These are phyloP conservation scores for Houttuynia cordata DNA, from an alignment of 164 flowering plant species.

Conservation along the genomic window DNA sequence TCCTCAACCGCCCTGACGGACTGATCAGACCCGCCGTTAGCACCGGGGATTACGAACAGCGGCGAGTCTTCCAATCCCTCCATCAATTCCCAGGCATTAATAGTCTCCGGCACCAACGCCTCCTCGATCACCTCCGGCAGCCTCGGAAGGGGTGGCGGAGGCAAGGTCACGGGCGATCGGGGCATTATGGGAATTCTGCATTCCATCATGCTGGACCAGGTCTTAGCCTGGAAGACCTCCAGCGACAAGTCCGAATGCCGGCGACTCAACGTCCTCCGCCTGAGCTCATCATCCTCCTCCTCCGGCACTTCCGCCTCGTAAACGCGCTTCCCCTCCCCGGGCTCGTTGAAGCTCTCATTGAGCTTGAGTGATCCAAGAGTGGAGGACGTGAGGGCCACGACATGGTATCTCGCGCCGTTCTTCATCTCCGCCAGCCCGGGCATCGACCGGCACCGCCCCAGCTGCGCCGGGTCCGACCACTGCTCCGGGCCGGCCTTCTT, in stretches of 20 bases:
- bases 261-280: neutral
- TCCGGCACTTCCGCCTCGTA: neutral
- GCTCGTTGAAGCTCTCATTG: neutral
- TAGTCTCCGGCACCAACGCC: constrained; percentile 65
- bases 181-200: constrained; percentile 50
- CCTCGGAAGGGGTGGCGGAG: constrained; percentile 19
- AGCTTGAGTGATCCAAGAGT: constrained; percentile 47
- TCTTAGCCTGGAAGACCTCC: constrained; percentile 54
- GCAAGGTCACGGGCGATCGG: constrained; percentile 48
- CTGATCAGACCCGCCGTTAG: constrained; percentile 24
- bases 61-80: constrained; percentile 71
- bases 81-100: constrained; percentile 89
- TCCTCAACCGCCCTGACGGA: constrained; percentile 6
- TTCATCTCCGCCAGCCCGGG: constrained; percentile 27
- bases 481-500: constrained; percentile 38
- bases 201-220: constrained; percentile 61
- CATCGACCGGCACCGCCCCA: constrained; percentile 35
- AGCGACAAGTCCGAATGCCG: constrained; percentile 17
- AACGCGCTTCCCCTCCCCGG: neutral
- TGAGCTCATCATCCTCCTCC: neutral
- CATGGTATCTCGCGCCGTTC: constrained; percentile 35
- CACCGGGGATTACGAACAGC: constrained; percentile 21
- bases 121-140: neutral
- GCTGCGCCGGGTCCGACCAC: constrained; percentile 5
- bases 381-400: constrained; percentile 57